These are phyloP conservation scores for Gossypium ekmanianum DNA, from an alignment of 345 rosid genomes.

Conservation along the genomic window DNA sequence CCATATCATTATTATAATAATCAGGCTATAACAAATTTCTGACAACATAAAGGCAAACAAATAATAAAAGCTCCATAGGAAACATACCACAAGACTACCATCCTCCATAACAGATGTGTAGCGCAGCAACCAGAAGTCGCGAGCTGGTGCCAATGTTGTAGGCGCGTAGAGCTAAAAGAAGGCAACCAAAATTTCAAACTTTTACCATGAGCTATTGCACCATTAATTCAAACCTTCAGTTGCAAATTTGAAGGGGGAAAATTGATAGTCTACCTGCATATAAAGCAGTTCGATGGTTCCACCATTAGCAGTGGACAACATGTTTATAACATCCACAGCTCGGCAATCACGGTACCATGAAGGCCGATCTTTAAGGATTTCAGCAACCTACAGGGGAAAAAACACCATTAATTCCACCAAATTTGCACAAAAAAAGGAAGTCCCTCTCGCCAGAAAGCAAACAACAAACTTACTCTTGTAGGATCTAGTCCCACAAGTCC, in stretches of 20 bases:
- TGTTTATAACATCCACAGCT: conserved; percentile 77
- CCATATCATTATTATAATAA: not conserved
- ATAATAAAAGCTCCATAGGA: not conserved
- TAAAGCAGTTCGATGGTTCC: conserved; percentile 95
- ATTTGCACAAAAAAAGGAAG: not conserved
- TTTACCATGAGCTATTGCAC: not conserved
- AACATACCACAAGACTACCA: conserved; percentile 91
- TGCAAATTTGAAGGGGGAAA: not conserved
- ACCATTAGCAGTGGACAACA: conserved; percentile 83
- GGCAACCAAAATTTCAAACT: not conserved
- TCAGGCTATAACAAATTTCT: not conserved
- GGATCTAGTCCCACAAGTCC: conserved; percentile 99
- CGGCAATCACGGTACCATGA: conserved; percentile 94
- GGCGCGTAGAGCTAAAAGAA: conserved; percentile 78
- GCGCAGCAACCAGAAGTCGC: conserved; percentile 97
- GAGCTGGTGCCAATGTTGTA: conserved; percentile 94
- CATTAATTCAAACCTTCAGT: conserved; percentile 1
- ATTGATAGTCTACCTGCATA: conserved; percentile 61
- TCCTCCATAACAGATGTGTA: conserved; percentile 93
- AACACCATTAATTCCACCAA: not conserved
- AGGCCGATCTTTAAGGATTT: conserved; percentile 94
- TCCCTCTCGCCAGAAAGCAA: not conserved
- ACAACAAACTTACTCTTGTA: conserved; percentile 64
- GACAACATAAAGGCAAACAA: conserved; percentile 2
- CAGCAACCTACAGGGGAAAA: conserved; percentile 59